These are phyloP conservation scores for Blastocladiella britannica DNA, from an alignment of 192 early-diverging fungal genomes.

Conservation along the genomic window DNA sequence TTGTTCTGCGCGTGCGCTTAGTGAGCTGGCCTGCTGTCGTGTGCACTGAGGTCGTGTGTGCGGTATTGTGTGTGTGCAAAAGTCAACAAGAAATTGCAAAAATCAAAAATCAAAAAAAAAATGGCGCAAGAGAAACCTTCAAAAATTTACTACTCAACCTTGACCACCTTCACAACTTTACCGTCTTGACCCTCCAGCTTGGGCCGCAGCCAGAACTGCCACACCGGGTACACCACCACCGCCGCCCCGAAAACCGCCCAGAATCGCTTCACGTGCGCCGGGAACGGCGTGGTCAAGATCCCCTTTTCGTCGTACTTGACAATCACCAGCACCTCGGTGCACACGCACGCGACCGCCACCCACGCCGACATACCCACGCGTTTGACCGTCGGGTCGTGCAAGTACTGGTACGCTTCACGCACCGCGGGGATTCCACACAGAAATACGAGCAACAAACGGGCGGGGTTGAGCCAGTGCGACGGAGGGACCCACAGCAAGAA, in stretches of 20 bases:
- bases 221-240: background rate
- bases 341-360: constrained; percentile 63
- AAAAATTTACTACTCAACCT: background rate
- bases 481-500: constrained; percentile 80
- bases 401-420: constrained; percentile 78
- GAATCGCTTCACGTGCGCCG: background rate
- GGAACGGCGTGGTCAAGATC: background rate
- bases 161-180: too few species aligned
- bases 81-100: too few species aligned
- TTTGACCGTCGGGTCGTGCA: constrained; percentile 38
- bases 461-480: constrained; percentile 57
- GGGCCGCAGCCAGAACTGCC: background rate
- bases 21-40: too few species aligned
- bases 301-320: constrained; percentile 35
- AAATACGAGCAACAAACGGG: constrained; percentile 57
- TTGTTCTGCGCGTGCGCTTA: too few species aligned
- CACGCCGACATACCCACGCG: constrained; percentile 86
- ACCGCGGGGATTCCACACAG: constrained; percentile 67
- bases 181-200: background rate
- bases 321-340: constrained; percentile 78
- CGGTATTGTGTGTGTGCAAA: too few species aligned
- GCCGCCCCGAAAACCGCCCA: background rate
- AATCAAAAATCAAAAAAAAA: too few species aligned
- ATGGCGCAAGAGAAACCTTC: too few species aligned
- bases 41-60: too few species aligned